phyloP scores from a whole-genome alignment of 345 rosid genomes.

The Citrus unshiu region DNA sequence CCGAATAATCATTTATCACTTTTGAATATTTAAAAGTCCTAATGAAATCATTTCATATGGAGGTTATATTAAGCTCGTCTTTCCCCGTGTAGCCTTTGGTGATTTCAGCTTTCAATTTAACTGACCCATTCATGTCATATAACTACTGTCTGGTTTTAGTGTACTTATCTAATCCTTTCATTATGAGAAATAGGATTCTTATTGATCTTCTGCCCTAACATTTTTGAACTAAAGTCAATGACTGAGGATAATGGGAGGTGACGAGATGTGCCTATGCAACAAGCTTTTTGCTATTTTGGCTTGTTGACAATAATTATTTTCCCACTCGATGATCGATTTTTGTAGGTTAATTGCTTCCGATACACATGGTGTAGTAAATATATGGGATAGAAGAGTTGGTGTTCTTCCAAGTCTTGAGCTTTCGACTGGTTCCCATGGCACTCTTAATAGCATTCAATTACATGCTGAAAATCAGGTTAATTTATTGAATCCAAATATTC shows the following conservation, averaged over 20 bases:
- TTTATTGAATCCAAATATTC: neutral
- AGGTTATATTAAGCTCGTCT: neutral
- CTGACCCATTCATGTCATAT: neutral
- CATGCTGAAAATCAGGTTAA: slow-evolving; percentile 73
- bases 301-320: neutral
- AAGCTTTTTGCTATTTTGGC: neutral
- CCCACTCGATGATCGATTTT: slow-evolving; percentile 8
- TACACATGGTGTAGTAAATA: slow-evolving; percentile 53
- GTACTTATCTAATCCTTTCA: neutral
- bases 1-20: neutral
- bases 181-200: neutral
- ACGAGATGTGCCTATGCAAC: neutral
- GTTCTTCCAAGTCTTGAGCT: slow-evolving; percentile 69
- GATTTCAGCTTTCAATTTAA: neutral
- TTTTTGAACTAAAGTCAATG: neutral
- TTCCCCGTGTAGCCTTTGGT: neutral
- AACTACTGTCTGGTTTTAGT: neutral
- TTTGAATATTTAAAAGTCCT: neutral
- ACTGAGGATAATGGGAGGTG: neutral
- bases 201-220: neutral
- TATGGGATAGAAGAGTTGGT: slow-evolving; percentile 84
- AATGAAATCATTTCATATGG: neutral
- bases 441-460: slow-evolving; percentile 61
- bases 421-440: slow-evolving; percentile 33
- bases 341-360: slow-evolving; percentile 77